These are phyloP conservation scores for Pseudomicrostroma phylloplanum DNA, from an alignment of 1,284 basidiomycete species.

Conservation along the genomic window DNA sequence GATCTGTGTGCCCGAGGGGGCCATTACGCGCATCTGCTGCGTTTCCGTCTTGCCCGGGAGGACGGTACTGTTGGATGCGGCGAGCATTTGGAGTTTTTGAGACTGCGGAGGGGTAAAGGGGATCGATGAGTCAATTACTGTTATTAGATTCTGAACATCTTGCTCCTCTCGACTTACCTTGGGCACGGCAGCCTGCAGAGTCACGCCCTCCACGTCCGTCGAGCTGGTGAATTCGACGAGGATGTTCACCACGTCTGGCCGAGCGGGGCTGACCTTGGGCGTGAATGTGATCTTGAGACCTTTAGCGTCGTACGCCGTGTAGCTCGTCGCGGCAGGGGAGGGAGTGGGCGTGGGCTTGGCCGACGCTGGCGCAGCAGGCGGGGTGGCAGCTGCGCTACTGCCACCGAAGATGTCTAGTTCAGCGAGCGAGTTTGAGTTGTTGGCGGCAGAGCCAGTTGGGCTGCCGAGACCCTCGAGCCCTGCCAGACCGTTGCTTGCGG, in stretches of 20 bases:
- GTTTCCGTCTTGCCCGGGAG: slow-evolving; percentile 75
- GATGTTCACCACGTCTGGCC: slow-evolving; percentile 82
- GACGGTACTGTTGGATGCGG: slow-evolving; percentile 82
- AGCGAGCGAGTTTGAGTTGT: slow-evolving; percentile 13
- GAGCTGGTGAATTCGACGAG: slow-evolving; percentile 75
- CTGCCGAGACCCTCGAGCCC: slow-evolving; percentile 1
- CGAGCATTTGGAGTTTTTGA: slow-evolving; percentile 95
- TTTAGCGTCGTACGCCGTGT: slow-evolving; percentile 85
- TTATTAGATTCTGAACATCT: neutral
- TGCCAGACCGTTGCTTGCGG: slow-evolving; percentile 9
- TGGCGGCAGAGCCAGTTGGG: slow-evolving; percentile 7
- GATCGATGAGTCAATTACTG: slow-evolving; percentile 10
- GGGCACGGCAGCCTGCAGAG: slow-evolving; percentile 96
- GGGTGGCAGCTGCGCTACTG: slow-evolving; percentile 10
- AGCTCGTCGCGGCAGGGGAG: slow-evolving; percentile 57
- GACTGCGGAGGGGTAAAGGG: slow-evolving; percentile 58
- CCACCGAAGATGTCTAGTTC: slow-evolving; percentile 47
- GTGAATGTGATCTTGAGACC: slow-evolving; percentile 82
- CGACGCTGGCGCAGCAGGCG: slow-evolving; percentile 58
- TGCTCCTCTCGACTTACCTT: slow-evolving; percentile 60
- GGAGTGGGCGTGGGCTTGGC: slow-evolving; percentile 19
- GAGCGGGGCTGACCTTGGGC: slow-evolving; percentile 68
- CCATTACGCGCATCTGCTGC: slow-evolving; percentile 87
- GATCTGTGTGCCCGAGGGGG: slow-evolving; percentile 72
- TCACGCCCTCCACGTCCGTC: slow-evolving; percentile 58